A percentile compares a stretch with the other conserved stretches of the same genome.
Evolutionary conservation across 2,329 filamentous ascomycete genomes (phyloP).

Genomic region (Trichoderma aggressivum): DNA sequence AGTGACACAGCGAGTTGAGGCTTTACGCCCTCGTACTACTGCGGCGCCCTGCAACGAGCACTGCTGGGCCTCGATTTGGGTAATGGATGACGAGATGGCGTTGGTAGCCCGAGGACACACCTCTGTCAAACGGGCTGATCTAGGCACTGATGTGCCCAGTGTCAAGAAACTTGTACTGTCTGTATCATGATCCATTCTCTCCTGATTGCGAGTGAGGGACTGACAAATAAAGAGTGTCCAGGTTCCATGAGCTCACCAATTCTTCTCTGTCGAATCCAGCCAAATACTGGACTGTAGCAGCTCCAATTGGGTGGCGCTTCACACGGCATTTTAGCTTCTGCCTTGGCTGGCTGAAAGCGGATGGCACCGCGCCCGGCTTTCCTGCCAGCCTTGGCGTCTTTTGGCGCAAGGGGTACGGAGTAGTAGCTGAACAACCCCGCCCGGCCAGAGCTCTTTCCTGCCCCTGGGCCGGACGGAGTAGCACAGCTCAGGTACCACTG

Average conservation of each 20-base stretch:
- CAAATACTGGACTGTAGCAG: background rate
- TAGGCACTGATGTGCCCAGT: background rate
- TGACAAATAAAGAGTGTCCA: background rate
- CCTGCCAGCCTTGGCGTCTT: slow-evolving; percentile 5
- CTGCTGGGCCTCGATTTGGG: background rate
- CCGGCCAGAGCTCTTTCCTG: slow-evolving; percentile 6
- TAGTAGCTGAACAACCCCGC: slow-evolving; percentile 7
- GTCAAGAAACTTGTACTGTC: background rate
- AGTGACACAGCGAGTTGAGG: background rate
- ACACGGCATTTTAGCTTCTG: background rate
- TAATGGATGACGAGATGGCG: background rate
- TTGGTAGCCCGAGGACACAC: background rate
- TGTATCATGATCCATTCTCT: background rate
- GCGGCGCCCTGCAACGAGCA: background rate
- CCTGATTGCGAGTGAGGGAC: background rate
- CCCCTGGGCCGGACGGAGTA: background rate
- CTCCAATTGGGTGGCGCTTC: background rate
- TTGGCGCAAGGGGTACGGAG: slow-evolving; percentile 9
- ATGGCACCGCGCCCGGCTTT: slow-evolving; percentile 16
- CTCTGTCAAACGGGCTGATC: background rate
- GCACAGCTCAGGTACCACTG: slow-evolving; percentile 8
- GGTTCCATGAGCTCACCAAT: background rate
- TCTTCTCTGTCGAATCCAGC: background rate
- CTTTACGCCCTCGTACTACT: background rate
- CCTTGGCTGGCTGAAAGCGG: slow-evolving; percentile 19